A percentile compares a stretch with the other conserved stretches of the same genome.
Evolutionary conservation across 192 early-diverging fungal genomes (phyloP).

Genomic region (Backusella westeae): DNA sequence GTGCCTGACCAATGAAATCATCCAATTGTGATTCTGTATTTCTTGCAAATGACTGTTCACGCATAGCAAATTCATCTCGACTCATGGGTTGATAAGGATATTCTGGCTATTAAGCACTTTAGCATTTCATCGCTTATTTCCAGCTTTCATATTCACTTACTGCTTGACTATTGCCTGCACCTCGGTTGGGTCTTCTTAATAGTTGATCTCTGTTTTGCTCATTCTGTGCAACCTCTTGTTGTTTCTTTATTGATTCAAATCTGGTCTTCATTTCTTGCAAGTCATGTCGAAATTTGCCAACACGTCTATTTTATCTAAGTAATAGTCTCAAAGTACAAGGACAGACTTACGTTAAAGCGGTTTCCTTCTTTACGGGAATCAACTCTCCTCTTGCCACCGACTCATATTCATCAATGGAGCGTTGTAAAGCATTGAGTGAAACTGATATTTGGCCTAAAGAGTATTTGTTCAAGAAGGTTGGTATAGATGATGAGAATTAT

Average conservation of each 20-base stretch:
- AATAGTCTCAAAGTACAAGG: not conserved
- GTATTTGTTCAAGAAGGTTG: not conserved
- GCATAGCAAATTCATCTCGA: conserved; percentile 37
- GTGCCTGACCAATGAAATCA: conserved; percentile 53
- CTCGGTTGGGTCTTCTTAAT: conserved; percentile 40
- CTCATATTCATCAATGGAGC: conserved; percentile 60
- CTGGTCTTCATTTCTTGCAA: conserved; percentile 42
- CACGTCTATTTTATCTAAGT: conserved; percentile 37
- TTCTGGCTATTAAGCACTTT: conserved; percentile 32
- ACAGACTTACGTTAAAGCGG: conserved; percentile 44
- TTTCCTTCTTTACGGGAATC: conserved; percentile 52
- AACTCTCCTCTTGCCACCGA: conserved; percentile 54
- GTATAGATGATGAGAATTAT: not conserved
- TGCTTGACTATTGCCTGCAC: not conserved
- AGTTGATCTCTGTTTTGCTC: conserved; percentile 47
- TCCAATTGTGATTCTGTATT: conserved; percentile 49
- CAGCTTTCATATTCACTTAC: too few species aligned
- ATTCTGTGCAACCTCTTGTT: conserved; percentile 37
- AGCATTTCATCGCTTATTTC: not conserved
- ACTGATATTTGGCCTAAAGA: conserved; percentile 53
- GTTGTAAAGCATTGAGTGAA: conserved; percentile 45
- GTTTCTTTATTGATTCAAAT: conserved; percentile 47
- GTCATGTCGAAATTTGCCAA: conserved; percentile 51
- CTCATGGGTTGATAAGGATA: conserved; percentile 45
- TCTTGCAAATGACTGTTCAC: conserved; percentile 46